Conservation (phyloP, 108 stramenopile genomes). For the Skeletonema potamos region DNA sequence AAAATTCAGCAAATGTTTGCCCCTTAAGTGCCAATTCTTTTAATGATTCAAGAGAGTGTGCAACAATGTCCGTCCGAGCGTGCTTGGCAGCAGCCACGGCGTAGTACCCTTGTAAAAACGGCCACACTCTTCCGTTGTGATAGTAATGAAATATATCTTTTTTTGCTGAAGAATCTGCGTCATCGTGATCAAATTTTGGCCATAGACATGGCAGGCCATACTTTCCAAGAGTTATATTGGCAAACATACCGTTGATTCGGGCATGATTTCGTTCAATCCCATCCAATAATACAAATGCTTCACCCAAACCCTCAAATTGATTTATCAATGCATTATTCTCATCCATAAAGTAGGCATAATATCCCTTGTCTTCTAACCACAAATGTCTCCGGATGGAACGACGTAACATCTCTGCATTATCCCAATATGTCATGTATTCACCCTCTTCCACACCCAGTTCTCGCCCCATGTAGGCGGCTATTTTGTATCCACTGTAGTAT, state of each 20-base stretch:
- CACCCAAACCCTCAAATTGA: slow-evolving; percentile 27
- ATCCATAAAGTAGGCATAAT: slow-evolving; percentile 39
- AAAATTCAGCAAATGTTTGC: slow-evolving; percentile 49
- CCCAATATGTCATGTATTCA: too few relatives aligned
- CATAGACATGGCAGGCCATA: slow-evolving; percentile 44
- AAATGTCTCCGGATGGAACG: slow-evolving; percentile 17
- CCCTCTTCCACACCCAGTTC: slow-evolving; percentile 23
- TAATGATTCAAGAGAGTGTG: slow-evolving; percentile 5
- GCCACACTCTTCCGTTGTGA: slow-evolving; percentile 52
- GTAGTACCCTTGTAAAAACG: slow-evolving; percentile 48
- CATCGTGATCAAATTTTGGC: slow-evolving; percentile 29
- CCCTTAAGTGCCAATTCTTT: slow-evolving; percentile 13
- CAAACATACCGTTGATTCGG: too few relatives aligned
- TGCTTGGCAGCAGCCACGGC: slow-evolving; percentile 43
- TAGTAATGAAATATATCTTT: slow-evolving; percentile 17
- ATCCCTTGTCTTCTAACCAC: slow-evolving; percentile 26
- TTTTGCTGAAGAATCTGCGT: not conserved
- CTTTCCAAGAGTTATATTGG: not conserved
- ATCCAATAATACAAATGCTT: slow-evolving; percentile 29
- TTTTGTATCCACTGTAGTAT: slow-evolving; percentile 41
- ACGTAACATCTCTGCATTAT: not conserved
- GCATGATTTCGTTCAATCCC: slow-evolving; percentile 26
- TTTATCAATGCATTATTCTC: slow-evolving; percentile 15
- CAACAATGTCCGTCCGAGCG: slow-evolving; percentile 19
- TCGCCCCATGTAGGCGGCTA: slow-evolving; percentile 33